Percentiles rank a stretch among this genome's conserved stretches.
Conservation (phyloP, 139 green algal species). For the Pseudopediastrum boryanum region DNA sequence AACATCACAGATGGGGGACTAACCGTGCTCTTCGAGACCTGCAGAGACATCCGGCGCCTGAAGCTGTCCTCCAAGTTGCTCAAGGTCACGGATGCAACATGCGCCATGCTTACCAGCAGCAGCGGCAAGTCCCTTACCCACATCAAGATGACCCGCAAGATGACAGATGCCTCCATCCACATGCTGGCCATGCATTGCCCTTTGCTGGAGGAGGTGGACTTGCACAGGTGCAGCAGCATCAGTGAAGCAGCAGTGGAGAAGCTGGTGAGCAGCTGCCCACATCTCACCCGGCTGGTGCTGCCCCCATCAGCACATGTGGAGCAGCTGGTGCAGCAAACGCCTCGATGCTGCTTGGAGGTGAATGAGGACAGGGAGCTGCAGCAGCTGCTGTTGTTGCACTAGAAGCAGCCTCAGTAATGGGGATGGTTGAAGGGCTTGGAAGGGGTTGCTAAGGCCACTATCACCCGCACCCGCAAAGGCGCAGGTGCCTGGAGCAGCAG, state of each 20-base stretch:
- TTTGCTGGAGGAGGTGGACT: constrained; percentile 15
- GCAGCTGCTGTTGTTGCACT: not conserved
- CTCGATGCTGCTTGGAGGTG: constrained; percentile 7
- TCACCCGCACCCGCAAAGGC: too few species aligned
- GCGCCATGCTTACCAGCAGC: not conserved
- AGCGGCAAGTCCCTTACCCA: not conserved
- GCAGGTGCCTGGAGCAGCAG: too few species aligned
- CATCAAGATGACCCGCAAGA: constrained; percentile 17
- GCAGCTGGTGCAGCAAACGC: not conserved
- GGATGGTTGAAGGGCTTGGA: too few species aligned
- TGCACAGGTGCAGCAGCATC: constrained; percentile 25
- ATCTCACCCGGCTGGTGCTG: constrained; percentile 12
- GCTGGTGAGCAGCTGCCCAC: constrained; percentile 5
- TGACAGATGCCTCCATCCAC: constrained; percentile 24
- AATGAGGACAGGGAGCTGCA: constrained; percentile 8
- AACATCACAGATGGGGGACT: constrained; percentile 33
- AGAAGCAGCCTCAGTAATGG: constrained; percentile 14
- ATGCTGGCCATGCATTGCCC: not conserved
- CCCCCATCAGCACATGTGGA: constrained; percentile 5
- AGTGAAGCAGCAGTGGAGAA: constrained; percentile 9
- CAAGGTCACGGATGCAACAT: constrained; percentile 23
- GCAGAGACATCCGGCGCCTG: not conserved
- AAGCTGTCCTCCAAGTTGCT: constrained; percentile 30
- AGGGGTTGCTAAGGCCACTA: too few species aligned
- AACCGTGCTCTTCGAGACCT: constrained; percentile 31